These are phyloP conservation scores for Lonicera japonica DNA, from an alignment of 129 eudicot species.

Conservation along the genomic window DNA sequence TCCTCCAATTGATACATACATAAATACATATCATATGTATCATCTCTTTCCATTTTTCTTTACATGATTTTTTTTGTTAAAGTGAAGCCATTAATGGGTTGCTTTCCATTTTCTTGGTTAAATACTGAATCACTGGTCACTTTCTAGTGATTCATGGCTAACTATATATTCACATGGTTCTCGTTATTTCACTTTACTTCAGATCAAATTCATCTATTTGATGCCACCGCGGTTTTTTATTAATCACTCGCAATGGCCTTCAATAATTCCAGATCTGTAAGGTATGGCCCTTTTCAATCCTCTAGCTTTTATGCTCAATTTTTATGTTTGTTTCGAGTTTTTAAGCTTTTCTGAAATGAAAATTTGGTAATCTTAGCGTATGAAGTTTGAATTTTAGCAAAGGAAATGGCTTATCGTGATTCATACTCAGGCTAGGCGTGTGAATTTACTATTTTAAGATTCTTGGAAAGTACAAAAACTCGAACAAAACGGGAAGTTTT, in stretches of 20 bases:
- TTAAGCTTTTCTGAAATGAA: too few relatives aligned
- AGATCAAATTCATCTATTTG: slow-evolving; percentile 17
- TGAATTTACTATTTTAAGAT: too few relatives aligned
- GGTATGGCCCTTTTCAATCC: slow-evolving; percentile 28
- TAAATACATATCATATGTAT: background rate
- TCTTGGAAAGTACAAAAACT: too few relatives aligned
- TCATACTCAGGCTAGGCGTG: too few relatives aligned
- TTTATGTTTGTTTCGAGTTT: too few relatives aligned
- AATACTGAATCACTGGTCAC: slow-evolving; percentile 22
- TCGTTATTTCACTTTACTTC: slow-evolving; percentile 11
- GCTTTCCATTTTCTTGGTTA: slow-evolving; percentile 22
- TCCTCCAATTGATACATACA: slow-evolving; percentile 16
- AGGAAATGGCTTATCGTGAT: too few relatives aligned
- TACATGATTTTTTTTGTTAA: slow-evolving; percentile 69
- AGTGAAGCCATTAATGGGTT: slow-evolving; percentile 30
- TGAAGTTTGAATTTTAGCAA: too few relatives aligned
- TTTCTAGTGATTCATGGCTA: slow-evolving; percentile 30
- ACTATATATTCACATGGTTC: background rate
- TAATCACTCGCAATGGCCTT: slow-evolving; percentile 46
- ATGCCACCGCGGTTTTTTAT: slow-evolving; percentile 7
- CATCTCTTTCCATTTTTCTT: slow-evolving; percentile 15
- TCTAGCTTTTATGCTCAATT: background rate
- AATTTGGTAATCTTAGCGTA: too few relatives aligned
- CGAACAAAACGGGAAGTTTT: too few relatives aligned
- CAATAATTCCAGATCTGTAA: slow-evolving; percentile 78